Evolutionary conservation across 345 rosid species (phyloP).

Genomic region (Dipteronia dyeriana): DNA sequence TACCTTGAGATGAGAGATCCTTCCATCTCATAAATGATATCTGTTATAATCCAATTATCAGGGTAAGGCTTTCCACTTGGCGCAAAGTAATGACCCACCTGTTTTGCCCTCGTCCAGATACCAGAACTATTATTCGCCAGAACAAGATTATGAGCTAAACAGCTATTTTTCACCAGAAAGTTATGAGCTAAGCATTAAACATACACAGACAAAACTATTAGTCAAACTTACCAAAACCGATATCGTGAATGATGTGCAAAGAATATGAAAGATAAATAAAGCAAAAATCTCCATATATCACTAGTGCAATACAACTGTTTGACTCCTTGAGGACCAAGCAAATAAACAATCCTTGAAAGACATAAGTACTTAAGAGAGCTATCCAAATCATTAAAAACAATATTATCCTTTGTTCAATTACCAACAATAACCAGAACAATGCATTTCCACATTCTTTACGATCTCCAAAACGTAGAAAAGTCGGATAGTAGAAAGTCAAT

Average conservation of each 20-base stretch:
- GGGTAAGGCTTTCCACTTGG: constrained; percentile 99
- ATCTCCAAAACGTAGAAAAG: background rate
- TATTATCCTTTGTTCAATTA: background rate
- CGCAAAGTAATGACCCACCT: constrained; percentile 98
- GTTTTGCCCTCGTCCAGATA: constrained; percentile 33
- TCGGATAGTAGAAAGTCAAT: background rate
- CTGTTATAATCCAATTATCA: constrained; percentile 98
- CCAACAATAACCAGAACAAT: background rate
- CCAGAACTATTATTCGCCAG: constrained; percentile 22
- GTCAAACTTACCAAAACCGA: constrained; percentile 5
- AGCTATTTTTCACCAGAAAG: background rate
- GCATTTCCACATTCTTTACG: background rate
- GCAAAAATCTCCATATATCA: background rate
- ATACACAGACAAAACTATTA: background rate
- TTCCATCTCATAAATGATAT: constrained; percentile 84
- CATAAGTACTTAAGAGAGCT: background rate
- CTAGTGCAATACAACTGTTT: background rate
- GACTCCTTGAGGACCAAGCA: constrained; percentile 1
- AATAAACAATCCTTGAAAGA: constrained; percentile 2
- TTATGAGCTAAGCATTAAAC: background rate
- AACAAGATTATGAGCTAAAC: constrained; percentile 11
- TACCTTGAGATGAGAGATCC: constrained; percentile 85
- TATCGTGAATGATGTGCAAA: background rate
- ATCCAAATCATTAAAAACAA: background rate
- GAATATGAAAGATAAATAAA: constrained; percentile 4